Evolutionary conservation across 768 basidiomycete species (phyloP).

Genomic region (Mycena latifolia): DNA sequence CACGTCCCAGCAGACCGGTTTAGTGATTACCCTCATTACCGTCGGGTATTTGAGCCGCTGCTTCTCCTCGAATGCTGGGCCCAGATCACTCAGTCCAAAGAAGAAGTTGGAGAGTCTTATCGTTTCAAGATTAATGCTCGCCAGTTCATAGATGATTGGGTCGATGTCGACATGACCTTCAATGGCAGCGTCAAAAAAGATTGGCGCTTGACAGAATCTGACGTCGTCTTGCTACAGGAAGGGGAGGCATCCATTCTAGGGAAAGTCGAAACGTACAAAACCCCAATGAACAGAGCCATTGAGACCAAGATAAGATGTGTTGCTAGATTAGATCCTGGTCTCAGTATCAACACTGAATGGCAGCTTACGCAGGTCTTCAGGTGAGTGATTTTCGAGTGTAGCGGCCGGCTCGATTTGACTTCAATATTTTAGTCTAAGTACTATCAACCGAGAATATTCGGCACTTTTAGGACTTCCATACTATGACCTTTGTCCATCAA

Average conservation of each 20-base stretch:
- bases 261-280: constrained; percentile 61
- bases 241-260: constrained; percentile 72
- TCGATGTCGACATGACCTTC: constrained; percentile 82
- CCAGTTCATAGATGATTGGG: constrained; percentile 82
- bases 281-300: constrained; percentile 30
- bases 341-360: constrained; percentile 79
- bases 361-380: constrained; percentile 83
- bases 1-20: constrained; percentile 77
- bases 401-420: constrained; percentile 13
- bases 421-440: constrained; percentile 76
- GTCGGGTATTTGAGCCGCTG: constrained; percentile 84
- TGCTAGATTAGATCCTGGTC: constrained; percentile 61
- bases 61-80: constrained; percentile 93
- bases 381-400: constrained; percentile 54
- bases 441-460: constrained; percentile 92
- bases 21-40: constrained; percentile 73
- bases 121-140: constrained; percentile 76
- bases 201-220: constrained; percentile 85
- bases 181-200: constrained; percentile 70
- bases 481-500: constrained; percentile 80
- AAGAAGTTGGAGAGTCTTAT: constrained; percentile 66
- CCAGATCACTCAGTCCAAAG: constrained; percentile 84
- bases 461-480: constrained; percentile 87
- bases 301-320: constrained; percentile 29
- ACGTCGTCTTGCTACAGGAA: constrained; percentile 84